phyloP scores from a whole-genome alignment of 164 flowering plant genomes.

The Platanus orientalis region DNA sequence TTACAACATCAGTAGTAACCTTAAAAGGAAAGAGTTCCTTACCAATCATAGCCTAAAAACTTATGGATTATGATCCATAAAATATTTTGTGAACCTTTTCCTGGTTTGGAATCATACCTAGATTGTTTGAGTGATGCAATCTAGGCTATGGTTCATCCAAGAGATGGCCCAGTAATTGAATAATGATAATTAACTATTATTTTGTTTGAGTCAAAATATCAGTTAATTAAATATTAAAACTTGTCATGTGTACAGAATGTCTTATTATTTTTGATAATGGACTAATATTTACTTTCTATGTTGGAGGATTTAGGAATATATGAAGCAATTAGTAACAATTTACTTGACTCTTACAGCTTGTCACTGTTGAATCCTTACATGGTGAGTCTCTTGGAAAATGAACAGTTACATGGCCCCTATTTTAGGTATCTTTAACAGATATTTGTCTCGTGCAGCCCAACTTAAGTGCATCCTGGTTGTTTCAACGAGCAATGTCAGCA shows the following conservation, averaged over 20 bases:
- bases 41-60: neutral
- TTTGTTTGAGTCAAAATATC: neutral
- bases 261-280: neutral
- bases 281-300: conserved; percentile 12
- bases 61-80: neutral
- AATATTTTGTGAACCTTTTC: neutral
- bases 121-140: neutral
- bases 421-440: conserved; percentile 1
- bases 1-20: neutral
- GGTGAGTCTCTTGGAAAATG: conserved; percentile 40
- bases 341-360: conserved; percentile 69
- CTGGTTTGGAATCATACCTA: neutral
- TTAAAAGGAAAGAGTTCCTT: neutral
- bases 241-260: neutral
- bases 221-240: too few species aligned
- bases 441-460: conserved; percentile 66
- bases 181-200: too few species aligned
- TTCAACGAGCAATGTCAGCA: conserved; percentile 98
- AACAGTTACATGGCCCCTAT: conserved; percentile 3
- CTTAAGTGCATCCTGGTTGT: conserved; percentile 90
- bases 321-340: conserved; percentile 62
- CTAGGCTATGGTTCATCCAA: neutral
- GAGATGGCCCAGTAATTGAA: too few species aligned
- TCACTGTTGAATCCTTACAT: conserved; percentile 89
- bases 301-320: conserved; percentile 47